A percentile compares a stretch with the other conserved stretches of the same genome.
These are phyloP conservation scores for Botrytis porri DNA, from an alignment of 2,329 filamentous ascomycete species.

Conservation along the genomic window DNA sequence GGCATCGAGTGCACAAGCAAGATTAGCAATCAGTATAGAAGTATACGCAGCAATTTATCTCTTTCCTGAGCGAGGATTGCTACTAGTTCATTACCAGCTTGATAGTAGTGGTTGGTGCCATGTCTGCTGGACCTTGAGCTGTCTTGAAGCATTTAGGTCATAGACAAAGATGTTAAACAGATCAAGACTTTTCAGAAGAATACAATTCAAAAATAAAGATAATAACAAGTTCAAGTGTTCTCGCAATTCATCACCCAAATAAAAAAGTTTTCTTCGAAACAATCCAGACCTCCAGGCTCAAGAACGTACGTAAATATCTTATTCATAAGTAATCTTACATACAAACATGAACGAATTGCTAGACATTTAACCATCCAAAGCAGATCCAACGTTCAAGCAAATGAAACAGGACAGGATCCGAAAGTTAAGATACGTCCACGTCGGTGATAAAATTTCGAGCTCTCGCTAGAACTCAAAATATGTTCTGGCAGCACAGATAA, in stretches of 20 bases:
- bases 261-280: neutral
- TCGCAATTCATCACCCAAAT: neutral
- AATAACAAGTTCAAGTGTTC: neutral
- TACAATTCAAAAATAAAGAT: neutral
- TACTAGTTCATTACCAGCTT: neutral
- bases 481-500: neutral
- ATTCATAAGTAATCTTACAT: neutral
- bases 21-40: constrained; percentile 26
- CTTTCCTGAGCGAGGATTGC: neutral
- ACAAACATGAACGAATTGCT: neutral
- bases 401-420: neutral
- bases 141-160: neutral
- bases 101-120: neutral
- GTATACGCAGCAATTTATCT: constrained; percentile 10
- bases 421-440: neutral
- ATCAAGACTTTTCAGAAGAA: neutral
- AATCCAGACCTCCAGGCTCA: neutral
- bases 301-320: neutral
- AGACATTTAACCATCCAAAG: neutral
- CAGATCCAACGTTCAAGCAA: neutral
- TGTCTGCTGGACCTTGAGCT: neutral
- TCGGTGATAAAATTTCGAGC: neutral
- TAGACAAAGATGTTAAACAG: neutral
- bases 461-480: neutral
- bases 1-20: constrained; percentile 63